Base-by-base conservation (phyloP, 2,329 filamentous ascomycete species). In the Aspergillus calidoustus region DNA sequence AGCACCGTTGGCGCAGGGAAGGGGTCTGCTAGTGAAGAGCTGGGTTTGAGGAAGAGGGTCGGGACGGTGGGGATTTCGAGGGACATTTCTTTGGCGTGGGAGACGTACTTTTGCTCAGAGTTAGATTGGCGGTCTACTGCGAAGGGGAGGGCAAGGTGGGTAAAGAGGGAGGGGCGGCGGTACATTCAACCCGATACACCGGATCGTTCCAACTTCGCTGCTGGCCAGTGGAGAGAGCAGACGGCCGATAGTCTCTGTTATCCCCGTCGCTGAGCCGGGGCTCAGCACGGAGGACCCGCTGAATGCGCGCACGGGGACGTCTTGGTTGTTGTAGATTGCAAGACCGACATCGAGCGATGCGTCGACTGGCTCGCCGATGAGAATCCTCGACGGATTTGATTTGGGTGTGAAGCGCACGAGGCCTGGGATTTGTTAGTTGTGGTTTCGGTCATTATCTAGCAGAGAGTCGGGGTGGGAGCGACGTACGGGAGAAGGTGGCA, bases 351-450 rank as follows among this genome's bases (percentile, higher is more conserved):
- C 86, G 34, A 87, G 64, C 9, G 79, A 72, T 23, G 77, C 72
- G 62, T 86, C 81, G 38, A 80, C 74, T 2, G 86, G 86, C 68
- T 88, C 81, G 38, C 86, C 86, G 67, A 88, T 83, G 52, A 86
- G 75, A 57, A 85, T 71, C 64, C 81, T 81, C 61, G 76, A 74
- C 43, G 78, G 72, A 52, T 83, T 80, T 5, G 80, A 82, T 69
- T 82, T 83, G 57, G 86, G 83, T 19, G 83, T 72, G 68, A 88
- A 88, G 56, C 86, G 84, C 66, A 87, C 84, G 61, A 88, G 81
- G 72, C 86, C 85, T 87, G 57, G 57, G 2, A 8, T 9, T 4
- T 4, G n/a, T 43, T 34, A 25, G 7, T 44, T 56, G 47, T 68
- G 53, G 67, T 56, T 31, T 23, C 28, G 7, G 15, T 28, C 4